Conservation (phyloP, 2,329 filamentous ascomycete species). For the Fusarium sp. region DNA sequence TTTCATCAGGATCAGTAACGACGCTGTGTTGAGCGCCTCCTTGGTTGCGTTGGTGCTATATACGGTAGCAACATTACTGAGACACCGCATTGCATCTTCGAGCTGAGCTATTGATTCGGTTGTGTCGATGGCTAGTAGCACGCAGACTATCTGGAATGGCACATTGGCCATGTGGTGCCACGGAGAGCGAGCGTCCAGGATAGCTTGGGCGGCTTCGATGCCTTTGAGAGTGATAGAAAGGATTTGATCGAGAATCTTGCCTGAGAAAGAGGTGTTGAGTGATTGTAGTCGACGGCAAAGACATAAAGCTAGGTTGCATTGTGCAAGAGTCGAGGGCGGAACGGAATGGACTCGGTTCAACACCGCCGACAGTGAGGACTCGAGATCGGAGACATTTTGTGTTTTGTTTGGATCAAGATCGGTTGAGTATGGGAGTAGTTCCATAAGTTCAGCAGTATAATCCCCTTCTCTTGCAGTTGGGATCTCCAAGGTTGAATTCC, state of each 20-base stretch:
- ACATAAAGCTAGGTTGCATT: conserved; percentile 68
- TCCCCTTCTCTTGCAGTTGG: conserved; percentile 56
- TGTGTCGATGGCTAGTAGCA: conserved; percentile 67
- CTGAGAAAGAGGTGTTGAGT: conserved; percentile 60
- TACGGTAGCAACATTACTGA: conserved; percentile 56
- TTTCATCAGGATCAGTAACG: conserved; percentile 65
- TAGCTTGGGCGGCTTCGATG: conserved; percentile 60
- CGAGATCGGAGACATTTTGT: conserved; percentile 57
- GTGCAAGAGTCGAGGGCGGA: conserved; percentile 60
- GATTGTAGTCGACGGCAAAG: conserved; percentile 67
- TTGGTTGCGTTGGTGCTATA: conserved; percentile 63
- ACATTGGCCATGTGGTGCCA: conserved; percentile 73
- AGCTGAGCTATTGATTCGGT: conserved; percentile 62
- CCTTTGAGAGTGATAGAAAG: conserved; percentile 60
- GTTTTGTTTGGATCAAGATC: conserved; percentile 65
- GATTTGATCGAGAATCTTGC: conserved; percentile 59
- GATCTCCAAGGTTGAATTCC: conserved; percentile 58
- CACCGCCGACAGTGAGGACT: conserved; percentile 57
- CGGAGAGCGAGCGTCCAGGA: conserved; percentile 59
- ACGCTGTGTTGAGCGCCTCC: conserved; percentile 67
- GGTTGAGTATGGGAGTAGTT: conserved; percentile 65
- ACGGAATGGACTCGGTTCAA: conserved; percentile 56
- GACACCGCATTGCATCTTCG: conserved; percentile 62
- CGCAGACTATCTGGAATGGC: conserved; percentile 69
- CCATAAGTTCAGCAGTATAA: conserved; percentile 62